phyloP scores from a whole-genome alignment of 805 yeast species.

The Starmerella bombi region DNA sequence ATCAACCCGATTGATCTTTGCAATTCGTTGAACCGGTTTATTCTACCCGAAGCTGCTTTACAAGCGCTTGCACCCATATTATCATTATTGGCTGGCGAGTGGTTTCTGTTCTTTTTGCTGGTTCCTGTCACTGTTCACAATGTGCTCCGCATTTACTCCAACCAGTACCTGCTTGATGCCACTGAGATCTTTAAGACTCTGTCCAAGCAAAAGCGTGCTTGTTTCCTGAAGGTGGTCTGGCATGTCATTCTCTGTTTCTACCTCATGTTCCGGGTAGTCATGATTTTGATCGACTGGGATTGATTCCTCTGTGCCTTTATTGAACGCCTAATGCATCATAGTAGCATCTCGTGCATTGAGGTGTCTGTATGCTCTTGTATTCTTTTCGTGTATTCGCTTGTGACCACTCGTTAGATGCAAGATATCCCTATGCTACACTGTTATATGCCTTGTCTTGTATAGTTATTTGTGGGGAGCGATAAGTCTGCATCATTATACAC shows the following conservation, averaged over 20 bases:
- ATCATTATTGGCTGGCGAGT: conserved; percentile 76
- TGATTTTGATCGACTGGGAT: conserved; percentile 61
- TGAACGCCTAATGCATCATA: too few species aligned
- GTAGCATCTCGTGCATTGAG: too few species aligned
- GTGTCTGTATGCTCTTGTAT: too few species aligned
- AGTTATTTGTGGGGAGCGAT: too few species aligned
- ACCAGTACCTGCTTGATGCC: conserved; percentile 82
- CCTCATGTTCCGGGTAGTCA: conserved; percentile 89
- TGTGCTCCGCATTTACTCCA: conserved; percentile 59
- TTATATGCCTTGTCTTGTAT: too few species aligned
- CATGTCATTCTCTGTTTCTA: conserved; percentile 85
- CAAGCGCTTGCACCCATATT: conserved; percentile 53
- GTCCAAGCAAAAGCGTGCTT: conserved; percentile 79
- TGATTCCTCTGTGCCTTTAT: too few species aligned
- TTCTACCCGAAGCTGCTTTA: conserved; percentile 77
- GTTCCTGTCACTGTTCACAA: conserved; percentile 77
- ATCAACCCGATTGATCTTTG: conserved; percentile 59
- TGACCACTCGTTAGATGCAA: too few species aligned
- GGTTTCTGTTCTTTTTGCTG: conserved; percentile 80
- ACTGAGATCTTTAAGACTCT: conserved; percentile 95
- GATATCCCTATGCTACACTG: too few species aligned
- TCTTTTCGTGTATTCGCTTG: too few species aligned
- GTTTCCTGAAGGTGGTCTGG: conserved; percentile 80
- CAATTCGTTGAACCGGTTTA: conserved; percentile 72
- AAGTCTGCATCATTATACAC: too few species aligned